Conservation (phyloP, 2,329 filamentous ascomycete species). For the Tolypocladium guangdongense region DNA sequence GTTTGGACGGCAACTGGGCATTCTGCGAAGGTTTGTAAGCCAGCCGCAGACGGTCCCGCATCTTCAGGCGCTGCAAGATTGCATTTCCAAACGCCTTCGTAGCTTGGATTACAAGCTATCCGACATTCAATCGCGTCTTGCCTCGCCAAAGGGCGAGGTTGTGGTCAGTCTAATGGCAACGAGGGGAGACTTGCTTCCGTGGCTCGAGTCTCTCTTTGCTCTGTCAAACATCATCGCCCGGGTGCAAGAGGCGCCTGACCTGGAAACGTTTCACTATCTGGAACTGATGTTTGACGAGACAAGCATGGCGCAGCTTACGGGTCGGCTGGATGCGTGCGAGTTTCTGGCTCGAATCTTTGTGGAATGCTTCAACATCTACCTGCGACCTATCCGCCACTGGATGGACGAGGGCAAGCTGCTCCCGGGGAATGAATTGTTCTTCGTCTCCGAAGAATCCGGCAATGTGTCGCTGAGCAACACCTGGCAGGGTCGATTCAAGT, state of each 20-base stretch:
- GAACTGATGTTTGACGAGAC: constrained; percentile 67
- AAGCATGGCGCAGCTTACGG: constrained; percentile 58
- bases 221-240: constrained; percentile 53
- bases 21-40: constrained; percentile 33
- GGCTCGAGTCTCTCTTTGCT: constrained; percentile 43
- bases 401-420: constrained; percentile 69
- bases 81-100: constrained; percentile 44
- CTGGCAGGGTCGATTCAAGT: constrained; percentile 65
- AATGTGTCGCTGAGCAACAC: constrained; percentile 51
- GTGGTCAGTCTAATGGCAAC: constrained; percentile 58
- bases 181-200: constrained; percentile 42
- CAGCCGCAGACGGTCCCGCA: constrained; percentile 41
- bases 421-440: constrained; percentile 59
- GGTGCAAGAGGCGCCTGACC: constrained; percentile 36
- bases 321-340: constrained; percentile 48
- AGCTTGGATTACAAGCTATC: constrained; percentile 50
- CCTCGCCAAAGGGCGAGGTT: constrained; percentile 39
- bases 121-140: constrained; percentile 47
- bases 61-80: constrained; percentile 61
- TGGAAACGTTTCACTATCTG: constrained; percentile 59
- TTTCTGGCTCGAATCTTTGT: constrained; percentile 63
- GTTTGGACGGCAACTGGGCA: constrained; percentile 31
- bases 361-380: constrained; percentile 70
- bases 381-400: constrained; percentile 71
- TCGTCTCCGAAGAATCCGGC: constrained; percentile 51